Conservation (phyloP, 2,329 filamentous ascomycete genomes). For the Cytospora leucostoma region DNA sequence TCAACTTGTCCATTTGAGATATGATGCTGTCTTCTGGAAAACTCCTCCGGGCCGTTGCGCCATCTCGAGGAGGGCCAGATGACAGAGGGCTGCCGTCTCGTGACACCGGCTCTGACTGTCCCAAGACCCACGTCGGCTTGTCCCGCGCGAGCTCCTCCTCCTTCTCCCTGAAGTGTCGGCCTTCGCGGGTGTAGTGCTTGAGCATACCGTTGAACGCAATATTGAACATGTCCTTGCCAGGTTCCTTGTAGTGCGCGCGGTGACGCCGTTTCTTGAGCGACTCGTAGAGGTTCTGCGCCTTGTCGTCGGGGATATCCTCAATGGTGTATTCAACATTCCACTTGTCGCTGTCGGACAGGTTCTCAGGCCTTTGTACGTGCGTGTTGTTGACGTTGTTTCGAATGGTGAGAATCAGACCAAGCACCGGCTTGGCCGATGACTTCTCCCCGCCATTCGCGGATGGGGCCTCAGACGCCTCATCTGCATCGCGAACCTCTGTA, state of each 20-base stretch:
- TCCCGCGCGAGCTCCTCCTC: conserved; percentile 55
- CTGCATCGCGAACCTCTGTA: neutral
- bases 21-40: neutral
- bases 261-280: conserved; percentile 58
- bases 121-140: conserved; percentile 50
- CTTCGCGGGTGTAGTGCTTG: conserved; percentile 48
- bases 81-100: neutral
- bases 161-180: conserved; percentile 58
- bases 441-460: conserved; percentile 16
- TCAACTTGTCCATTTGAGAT: neutral
- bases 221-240: conserved; percentile 39
- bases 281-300: conserved; percentile 55
- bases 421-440: conserved; percentile 39
- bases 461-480: neutral
- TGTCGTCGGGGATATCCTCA: conserved; percentile 54
- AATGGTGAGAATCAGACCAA: conserved; percentile 72
- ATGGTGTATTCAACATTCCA: conserved; percentile 84
- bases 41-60: neutral
- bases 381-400: conserved; percentile 71
- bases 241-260: conserved; percentile 42
- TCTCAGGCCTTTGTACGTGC: conserved; percentile 61
- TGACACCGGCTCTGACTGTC: conserved; percentile 39
- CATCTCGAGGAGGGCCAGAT: neutral
- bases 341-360: conserved; percentile 43
- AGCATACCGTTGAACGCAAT: conserved; percentile 48